These are phyloP conservation scores for Cercospora sp. DNA, from an alignment of 2,329 filamentous ascomycete genomes.

Conservation along the genomic window DNA sequence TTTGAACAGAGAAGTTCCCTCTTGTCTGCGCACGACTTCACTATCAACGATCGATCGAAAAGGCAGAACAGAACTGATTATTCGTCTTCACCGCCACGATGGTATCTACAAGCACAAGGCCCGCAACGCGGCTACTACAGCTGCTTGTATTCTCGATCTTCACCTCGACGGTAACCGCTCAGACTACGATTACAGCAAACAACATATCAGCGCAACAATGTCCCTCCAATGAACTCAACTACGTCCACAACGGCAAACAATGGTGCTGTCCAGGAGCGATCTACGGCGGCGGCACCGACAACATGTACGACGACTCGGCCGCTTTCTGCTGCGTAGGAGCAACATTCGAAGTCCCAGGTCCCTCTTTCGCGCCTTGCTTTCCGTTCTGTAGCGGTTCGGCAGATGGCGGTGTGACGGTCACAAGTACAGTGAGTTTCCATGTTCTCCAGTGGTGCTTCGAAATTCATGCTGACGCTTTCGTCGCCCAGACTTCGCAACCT, in stretches of 20 bases:
- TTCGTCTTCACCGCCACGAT: neutral
- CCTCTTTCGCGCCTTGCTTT: neutral
- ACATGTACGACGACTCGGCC: neutral
- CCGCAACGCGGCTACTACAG: neutral
- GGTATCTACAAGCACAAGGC: neutral
- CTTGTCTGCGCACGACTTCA: neutral
- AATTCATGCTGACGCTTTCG: neutral
- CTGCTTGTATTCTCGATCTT: neutral
- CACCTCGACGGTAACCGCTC: neutral
- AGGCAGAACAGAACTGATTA: neutral
- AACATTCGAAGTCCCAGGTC: neutral
- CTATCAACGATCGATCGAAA: neutral
- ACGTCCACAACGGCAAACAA: neutral
- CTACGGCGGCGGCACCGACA: neutral
- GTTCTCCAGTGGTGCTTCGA: neutral
- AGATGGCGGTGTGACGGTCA: neutral
- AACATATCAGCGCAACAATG: neutral
- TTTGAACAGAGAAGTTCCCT: neutral
- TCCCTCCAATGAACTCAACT: slow-evolving; percentile 3
- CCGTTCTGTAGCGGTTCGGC: neutral
- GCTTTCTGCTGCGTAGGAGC: slow-evolving; percentile 1
- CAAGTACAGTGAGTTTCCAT: neutral
- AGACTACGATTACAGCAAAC: neutral
- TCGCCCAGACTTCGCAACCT: neutral
- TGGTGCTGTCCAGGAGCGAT: slow-evolving; percentile 3